phyloP scores from a whole-genome alignment of 495 filamentous ascomycete genomes.

The Glarea lozoyensis region DNA sequence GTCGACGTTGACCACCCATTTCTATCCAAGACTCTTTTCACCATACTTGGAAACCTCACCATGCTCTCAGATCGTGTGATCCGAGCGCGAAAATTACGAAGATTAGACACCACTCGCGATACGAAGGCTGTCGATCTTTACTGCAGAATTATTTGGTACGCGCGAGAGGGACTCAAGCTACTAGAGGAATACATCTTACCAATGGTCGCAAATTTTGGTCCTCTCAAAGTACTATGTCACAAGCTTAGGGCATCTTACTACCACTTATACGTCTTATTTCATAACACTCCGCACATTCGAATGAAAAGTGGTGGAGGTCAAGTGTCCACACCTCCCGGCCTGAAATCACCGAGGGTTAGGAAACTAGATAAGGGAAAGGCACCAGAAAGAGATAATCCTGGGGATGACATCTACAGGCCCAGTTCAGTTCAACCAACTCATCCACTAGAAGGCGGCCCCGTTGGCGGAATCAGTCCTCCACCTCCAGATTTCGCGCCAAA shows the following conservation, averaged over 20 bases:
- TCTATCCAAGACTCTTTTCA: slow-evolving; percentile 75
- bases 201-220: slow-evolving; percentile 58
- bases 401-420: slow-evolving; percentile 11
- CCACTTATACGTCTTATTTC: slow-evolving; percentile 94
- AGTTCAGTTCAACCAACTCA: slow-evolving; percentile 34
- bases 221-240: slow-evolving; percentile 77
- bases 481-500: slow-evolving; percentile 31
- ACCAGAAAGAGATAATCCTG: slow-evolving; percentile 13
- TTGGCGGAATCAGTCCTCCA: slow-evolving; percentile 20
- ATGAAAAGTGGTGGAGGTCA: slow-evolving; percentile 10
- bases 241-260: slow-evolving; percentile 92
- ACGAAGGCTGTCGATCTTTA: slow-evolving; percentile 78
- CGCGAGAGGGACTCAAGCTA: slow-evolving; percentile 81
- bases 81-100: slow-evolving; percentile 74
- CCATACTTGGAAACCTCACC: slow-evolving; percentile 82
- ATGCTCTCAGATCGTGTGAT: slow-evolving; percentile 79
- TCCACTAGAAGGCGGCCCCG: slow-evolving; percentile 37
- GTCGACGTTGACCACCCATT: slow-evolving; percentile 63
- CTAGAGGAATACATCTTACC: slow-evolving; percentile 82
- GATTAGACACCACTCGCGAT: slow-evolving; percentile 66
- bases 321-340: slow-evolving; percentile 20
- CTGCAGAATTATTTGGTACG: slow-evolving; percentile 92
- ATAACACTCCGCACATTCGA: slow-evolving; percentile 55
- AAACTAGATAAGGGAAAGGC: slow-evolving; percentile 22
- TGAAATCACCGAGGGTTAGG: slow-evolving; percentile 18